Base-by-base conservation (phyloP, 2,329 filamentous ascomycete species). In the Aureobasidium sp. region DNA sequence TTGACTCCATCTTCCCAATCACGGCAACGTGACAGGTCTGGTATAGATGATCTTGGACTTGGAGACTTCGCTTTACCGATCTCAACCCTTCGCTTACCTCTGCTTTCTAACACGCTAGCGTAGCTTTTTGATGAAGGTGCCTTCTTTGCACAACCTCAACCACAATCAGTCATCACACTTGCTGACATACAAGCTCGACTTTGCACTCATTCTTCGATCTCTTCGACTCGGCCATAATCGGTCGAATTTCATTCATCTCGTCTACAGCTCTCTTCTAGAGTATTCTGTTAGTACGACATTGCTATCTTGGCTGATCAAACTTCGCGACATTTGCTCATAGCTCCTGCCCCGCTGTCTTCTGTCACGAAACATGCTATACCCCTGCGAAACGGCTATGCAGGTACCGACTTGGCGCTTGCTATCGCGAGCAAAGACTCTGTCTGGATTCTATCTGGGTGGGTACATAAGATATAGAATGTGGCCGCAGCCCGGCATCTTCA, bases 331-430 rank as follows among this genome's bases (percentile, higher is more conserved):
- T 29, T 45, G 53, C 16, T 27, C 41, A 45, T 30, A 25, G 32
- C 34, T 44, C 21, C 54, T 25, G 53, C 37, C 53, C 53, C 53
- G 41, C 53, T 57, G 13, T 45, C 21, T 39, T 45, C 29, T 30
- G 15, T 45, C n/a, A 11, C 53, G 53, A 57, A 57, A 57, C 53
- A 57, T 57, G 53, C 42, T 30, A 58, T 48, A 48, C 41, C 54
- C 54, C 42, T 58, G 30, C 41, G 42, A 47, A 47, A 58, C 54
- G 42, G 54, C 42, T 37, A 48, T 58, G 54, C 54, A 47, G 32
- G n/a, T 27, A 57, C 53, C 53, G 41, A 58, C 42, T 58, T 58
- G 54, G 42, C 54, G 25, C 32, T 25, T 27, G 29, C 13, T 30
- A 30, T 48, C 25, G 15, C 11, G 21, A 37, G 27, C 32, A 48